These are phyloP conservation scores for Fusarium fujikuroi DNA, from an alignment of 2,329 filamentous ascomycete species.

Conservation along the genomic window DNA sequence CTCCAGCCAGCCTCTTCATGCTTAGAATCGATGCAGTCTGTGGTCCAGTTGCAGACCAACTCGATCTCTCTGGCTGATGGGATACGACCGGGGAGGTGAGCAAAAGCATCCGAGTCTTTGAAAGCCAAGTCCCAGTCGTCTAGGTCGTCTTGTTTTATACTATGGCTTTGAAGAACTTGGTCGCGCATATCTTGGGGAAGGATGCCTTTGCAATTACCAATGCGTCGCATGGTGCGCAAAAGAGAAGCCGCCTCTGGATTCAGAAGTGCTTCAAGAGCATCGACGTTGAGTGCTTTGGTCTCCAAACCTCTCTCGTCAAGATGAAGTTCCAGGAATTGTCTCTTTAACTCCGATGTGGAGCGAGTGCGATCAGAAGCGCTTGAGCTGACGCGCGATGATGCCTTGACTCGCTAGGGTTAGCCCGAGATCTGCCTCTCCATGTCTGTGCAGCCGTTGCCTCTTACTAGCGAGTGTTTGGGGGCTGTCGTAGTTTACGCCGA, in stretches of 20 bases:
- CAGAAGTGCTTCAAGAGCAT: neutral
- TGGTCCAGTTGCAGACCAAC: neutral
- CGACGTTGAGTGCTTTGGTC: neutral
- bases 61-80: neutral
- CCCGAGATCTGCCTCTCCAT: neutral
- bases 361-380: neutral
- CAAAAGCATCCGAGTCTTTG: neutral
- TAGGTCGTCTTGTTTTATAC: neutral
- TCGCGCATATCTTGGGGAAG: neutral
- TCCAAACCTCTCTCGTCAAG: neutral
- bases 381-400: neutral
- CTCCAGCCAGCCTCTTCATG: neutral
- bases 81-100: accelerated
- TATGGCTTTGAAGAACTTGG: accelerated
- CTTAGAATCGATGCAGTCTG: accelerated
- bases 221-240: neutral
- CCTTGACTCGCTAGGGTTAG: accelerated
- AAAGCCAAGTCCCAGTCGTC: neutral
- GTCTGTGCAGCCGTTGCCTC: neutral
- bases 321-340: neutral
- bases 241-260: neutral
- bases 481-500: accelerated
- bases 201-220: neutral
- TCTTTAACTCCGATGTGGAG: neutral
- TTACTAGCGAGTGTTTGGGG: neutral